phyloP scores from a whole-genome alignment of 2,329 filamentous ascomycete genomes.

The Trichoderma koningiopsis region DNA sequence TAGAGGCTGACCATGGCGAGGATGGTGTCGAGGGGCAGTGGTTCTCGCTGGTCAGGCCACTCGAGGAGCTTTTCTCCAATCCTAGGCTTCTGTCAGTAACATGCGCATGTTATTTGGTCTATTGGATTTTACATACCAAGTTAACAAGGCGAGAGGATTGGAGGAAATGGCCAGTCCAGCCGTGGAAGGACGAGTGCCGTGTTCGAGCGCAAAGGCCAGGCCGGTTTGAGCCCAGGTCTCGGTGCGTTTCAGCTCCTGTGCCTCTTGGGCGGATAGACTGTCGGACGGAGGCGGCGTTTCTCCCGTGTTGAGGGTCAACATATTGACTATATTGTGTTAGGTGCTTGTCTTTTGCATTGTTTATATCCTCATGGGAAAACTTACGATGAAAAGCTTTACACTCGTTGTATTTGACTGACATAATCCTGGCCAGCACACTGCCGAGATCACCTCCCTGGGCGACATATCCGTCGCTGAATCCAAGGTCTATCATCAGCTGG shows the following conservation, averaged over 20 bases:
- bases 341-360: not conserved
- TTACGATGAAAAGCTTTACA: not conserved
- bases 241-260: not conserved
- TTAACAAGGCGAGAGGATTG: not conserved
- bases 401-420: not conserved
- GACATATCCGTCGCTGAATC: not conserved
- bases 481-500: slow-evolving; percentile 5
- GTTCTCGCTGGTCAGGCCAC: not conserved
- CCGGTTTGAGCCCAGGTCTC: slow-evolving; percentile 27
- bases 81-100: not conserved
- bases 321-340: not conserved
- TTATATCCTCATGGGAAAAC: not conserved
- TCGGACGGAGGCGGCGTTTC: not conserved
- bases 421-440: not conserved
- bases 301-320: not conserved
- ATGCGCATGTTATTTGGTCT: not conserved
- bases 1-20: not conserved
- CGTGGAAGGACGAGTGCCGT: slow-evolving; percentile 4
- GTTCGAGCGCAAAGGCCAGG: slow-evolving; percentile 10
- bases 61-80: not conserved
- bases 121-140: not conserved
- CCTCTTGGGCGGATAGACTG: not conserved
- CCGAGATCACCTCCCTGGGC: slow-evolving; percentile 4
- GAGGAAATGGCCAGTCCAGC: slow-evolving; percentile 3
- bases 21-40: not conserved